Evolutionary conservation across 768 basidiomycete species (phyloP).

Genomic region (Termitomyces sp.): DNA sequence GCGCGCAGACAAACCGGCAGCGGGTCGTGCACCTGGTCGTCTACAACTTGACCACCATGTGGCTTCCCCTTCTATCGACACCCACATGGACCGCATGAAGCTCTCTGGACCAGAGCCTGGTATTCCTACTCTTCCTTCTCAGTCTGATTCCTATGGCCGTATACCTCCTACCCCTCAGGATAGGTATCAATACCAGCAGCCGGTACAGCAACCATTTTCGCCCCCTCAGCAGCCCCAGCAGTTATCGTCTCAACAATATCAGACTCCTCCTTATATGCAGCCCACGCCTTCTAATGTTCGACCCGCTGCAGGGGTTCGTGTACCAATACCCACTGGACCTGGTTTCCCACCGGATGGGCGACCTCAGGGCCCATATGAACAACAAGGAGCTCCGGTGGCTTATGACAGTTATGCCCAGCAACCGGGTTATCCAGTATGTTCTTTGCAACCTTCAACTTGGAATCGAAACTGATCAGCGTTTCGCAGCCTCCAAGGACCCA

Average conservation of each 20-base stretch:
- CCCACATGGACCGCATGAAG: conserved; percentile 40
- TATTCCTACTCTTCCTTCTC: conserved; percentile 20
- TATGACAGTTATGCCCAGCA: conserved; percentile 24
- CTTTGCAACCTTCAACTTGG: not conserved
- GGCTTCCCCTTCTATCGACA: conserved; percentile 28
- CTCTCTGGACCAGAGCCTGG: conserved; percentile 33
- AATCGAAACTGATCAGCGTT: not conserved
- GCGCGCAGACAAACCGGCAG: conserved; percentile 45
- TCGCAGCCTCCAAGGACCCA: conserved; percentile 14
- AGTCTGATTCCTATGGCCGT: conserved; percentile 30
- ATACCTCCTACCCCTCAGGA: conserved; percentile 30
- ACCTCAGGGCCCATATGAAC: conserved; percentile 27
- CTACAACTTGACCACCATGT: conserved; percentile 26
- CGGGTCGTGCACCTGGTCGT: conserved; percentile 27
- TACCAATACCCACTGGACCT: conserved; percentile 30
- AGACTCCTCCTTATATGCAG: conserved; percentile 22
- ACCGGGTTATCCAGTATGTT: conserved; percentile 30
- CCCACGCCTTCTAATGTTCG: conserved; percentile 25
- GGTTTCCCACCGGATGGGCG: conserved; percentile 37
- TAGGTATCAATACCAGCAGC: conserved; percentile 30
- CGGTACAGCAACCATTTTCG: conserved; percentile 19
- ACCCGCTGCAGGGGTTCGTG: conserved; percentile 37
- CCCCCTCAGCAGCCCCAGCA: conserved; percentile 22
- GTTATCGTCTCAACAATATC: conserved; percentile 18
- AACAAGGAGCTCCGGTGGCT: conserved; percentile 17